Evolutionary conservation across 2,329 filamentous ascomycete species (phyloP).

Genomic region (Ophiobolus disseminans): DNA sequence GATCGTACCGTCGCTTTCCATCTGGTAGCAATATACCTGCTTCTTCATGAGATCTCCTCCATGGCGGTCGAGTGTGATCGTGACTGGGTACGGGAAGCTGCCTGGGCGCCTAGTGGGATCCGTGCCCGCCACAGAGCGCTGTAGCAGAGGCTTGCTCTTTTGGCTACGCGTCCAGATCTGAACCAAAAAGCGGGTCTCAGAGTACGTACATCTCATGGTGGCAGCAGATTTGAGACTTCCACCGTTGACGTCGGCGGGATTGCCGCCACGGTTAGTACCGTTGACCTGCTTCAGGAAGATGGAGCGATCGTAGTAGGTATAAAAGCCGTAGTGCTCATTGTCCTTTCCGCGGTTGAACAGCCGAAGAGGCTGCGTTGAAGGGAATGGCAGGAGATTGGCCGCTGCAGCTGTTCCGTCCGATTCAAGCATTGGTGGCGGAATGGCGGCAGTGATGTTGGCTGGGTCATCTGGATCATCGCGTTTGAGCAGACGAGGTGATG

Average conservation of each 20-base stretch:
- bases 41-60: constrained; percentile 62
- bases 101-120: constrained; percentile 60
- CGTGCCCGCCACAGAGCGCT: constrained; percentile 40
- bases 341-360: constrained; percentile 82
- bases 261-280: constrained; percentile 49
- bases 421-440: constrained; percentile 70
- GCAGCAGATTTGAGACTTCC: constrained; percentile 57
- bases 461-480: constrained; percentile 38
- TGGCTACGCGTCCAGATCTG: constrained; percentile 67
- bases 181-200: constrained; percentile 67
- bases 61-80: constrained; percentile 66
- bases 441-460: constrained; percentile 57
- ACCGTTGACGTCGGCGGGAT: constrained; percentile 58
- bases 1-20: constrained; percentile 59
- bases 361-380: constrained; percentile 75
- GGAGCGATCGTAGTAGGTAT: constrained; percentile 86
- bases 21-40: constrained; percentile 66
- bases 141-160: constrained; percentile 45
- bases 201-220: constrained; percentile 62
- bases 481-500: constrained; percentile 43
- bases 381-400: constrained; percentile 74
- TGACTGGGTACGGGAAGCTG: constrained; percentile 68
- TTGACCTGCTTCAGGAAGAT: constrained; percentile 77
- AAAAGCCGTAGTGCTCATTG: constrained; percentile 92
- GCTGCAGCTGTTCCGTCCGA: constrained; percentile 75